Evolutionary conservation across 2,329 filamentous ascomycete genomes (phyloP), one percentile per base, ranked within the genome.

Genomic region (Coniella lustricola): DNA sequence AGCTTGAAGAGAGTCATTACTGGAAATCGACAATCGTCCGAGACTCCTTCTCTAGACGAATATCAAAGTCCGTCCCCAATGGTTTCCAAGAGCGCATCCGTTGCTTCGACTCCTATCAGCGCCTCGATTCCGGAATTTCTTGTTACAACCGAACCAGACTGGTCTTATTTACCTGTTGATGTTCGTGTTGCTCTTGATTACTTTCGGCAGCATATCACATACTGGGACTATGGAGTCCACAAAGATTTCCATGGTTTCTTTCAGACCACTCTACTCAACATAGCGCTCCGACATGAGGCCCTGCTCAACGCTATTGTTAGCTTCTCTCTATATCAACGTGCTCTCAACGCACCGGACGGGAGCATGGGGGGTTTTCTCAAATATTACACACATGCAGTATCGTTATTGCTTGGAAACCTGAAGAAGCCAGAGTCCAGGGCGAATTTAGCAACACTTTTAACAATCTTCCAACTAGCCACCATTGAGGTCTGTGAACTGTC

Each of bases 331-430:
- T 97, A 96, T 60, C 89, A 95, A 57, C 77, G 85, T 56, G 86
- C 86, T 2, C 64, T 96, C 42, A 75, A 76, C 34, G 80, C 84
- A 42, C 79, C 84, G 1, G 71, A 82, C 42, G 87, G 86, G 18
- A 83, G 82, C 55, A 81, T 97, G 21, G 77, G 85, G 52, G 82
- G 85, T 45, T 97, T 97, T 58, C 72, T 97, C 22, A 79, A 82
- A 50, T 95, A 94, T 60, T 96, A 97, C 70, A 90, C 95, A 65
- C 85, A 82, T 61, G 90, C 91, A 9, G 85, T 98, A 22, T 84
- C 79, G 1, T 69, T 89, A 21, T 75, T 98, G 16, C 74, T 94
- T 8, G 74, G 76, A 31, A 84, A 82, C 4, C 69, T 97, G 16
- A 81, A 82, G 53, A 82, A 77, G 46, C 82, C 81, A 49, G 83